Evolutionary conservation across 2,329 filamentous ascomycete genomes (phyloP).

Genomic region (Annulohypoxylon truncatum): DNA sequence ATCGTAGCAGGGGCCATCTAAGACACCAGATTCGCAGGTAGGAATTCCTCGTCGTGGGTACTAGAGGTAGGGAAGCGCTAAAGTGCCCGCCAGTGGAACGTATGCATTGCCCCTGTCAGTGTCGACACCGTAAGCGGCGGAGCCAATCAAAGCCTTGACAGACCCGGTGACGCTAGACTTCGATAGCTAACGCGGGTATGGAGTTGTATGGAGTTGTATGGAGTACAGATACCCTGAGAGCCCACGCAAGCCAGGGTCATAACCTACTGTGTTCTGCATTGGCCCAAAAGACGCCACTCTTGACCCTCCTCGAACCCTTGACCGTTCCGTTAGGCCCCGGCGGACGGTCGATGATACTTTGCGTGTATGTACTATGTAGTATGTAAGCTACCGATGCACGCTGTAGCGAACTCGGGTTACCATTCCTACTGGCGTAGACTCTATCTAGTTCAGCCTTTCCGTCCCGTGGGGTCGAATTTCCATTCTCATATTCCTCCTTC

Average conservation of each 20-base stretch:
- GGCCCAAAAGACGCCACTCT: slow-evolving; percentile 33
- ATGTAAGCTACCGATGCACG: slow-evolving; percentile 37
- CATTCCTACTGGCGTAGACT: slow-evolving; percentile 24
- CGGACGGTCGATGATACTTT: slow-evolving; percentile 33
- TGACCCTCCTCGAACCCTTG: slow-evolving; percentile 32
- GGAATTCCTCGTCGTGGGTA: slow-evolving; percentile 19
- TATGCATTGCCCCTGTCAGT: slow-evolving; percentile 37
- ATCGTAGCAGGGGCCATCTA: slow-evolving; percentile 29
- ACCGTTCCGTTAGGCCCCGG: slow-evolving; percentile 30
- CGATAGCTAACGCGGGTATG: slow-evolving; percentile 33
- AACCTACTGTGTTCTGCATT: slow-evolving; percentile 26
- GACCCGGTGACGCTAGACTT: slow-evolving; percentile 34
- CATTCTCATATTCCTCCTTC: slow-evolving; percentile 16
- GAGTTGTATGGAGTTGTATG: slow-evolving; percentile 24
- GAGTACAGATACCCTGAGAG: slow-evolving; percentile 28
- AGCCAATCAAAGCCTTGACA: slow-evolving; percentile 34
- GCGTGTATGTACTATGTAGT: slow-evolving; percentile 6
- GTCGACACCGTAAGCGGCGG: slow-evolving; percentile 30
- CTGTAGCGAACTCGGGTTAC: slow-evolving; percentile 35
- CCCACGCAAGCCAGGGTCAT: slow-evolving; percentile 33
- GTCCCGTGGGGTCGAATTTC: slow-evolving; percentile 37
- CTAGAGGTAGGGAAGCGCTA: slow-evolving; percentile 34
- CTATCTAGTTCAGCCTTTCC: slow-evolving; percentile 29
- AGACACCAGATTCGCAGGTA: slow-evolving; percentile 35
- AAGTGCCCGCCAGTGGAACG: slow-evolving; percentile 35